Evolutionary conservation across 495 filamentous ascomycete genomes (phyloP).

Genomic region (Trichoderma erinaceum): DNA sequence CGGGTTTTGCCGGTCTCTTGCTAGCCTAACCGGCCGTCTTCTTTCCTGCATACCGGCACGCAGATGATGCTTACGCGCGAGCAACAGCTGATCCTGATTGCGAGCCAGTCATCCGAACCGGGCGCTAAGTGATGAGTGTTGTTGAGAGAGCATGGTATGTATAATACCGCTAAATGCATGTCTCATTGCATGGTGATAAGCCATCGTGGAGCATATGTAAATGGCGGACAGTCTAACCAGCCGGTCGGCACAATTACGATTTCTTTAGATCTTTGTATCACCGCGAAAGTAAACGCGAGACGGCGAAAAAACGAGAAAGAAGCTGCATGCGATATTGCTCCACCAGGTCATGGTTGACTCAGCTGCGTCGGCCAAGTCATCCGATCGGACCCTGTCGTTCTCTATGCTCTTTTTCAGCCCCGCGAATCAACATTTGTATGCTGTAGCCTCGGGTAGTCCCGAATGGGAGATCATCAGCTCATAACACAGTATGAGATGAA

Average conservation of each 20-base stretch:
- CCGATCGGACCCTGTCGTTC: background rate
- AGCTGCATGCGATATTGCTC: too few relatives aligned
- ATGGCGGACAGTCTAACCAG: too few relatives aligned
- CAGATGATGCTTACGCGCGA: constrained; percentile 4
- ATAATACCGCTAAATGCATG: too few relatives aligned
- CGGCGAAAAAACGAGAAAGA: too few relatives aligned
- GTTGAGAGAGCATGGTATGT: too few relatives aligned
- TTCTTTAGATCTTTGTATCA: too few relatives aligned
- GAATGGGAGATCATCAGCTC: background rate
- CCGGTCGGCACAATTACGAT: too few relatives aligned
- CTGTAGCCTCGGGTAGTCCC: background rate
- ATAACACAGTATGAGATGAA: background rate
- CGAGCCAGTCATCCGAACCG: background rate
- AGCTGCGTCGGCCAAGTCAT: background rate
- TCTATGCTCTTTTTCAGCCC: background rate
- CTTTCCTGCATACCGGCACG: constrained; percentile 4
- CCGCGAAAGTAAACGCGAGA: too few relatives aligned
- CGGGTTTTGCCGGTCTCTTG: background rate
- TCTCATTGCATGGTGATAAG: too few relatives aligned
- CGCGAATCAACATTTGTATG: background rate
- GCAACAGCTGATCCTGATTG: background rate
- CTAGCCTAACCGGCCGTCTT: background rate
- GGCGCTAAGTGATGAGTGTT: too few relatives aligned
- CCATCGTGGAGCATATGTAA: too few relatives aligned
- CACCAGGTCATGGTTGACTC: background rate